Base-by-base conservation (phyloP, 2,329 filamentous ascomycete genomes). In the Emmonsiellopsis sp. region DNA sequence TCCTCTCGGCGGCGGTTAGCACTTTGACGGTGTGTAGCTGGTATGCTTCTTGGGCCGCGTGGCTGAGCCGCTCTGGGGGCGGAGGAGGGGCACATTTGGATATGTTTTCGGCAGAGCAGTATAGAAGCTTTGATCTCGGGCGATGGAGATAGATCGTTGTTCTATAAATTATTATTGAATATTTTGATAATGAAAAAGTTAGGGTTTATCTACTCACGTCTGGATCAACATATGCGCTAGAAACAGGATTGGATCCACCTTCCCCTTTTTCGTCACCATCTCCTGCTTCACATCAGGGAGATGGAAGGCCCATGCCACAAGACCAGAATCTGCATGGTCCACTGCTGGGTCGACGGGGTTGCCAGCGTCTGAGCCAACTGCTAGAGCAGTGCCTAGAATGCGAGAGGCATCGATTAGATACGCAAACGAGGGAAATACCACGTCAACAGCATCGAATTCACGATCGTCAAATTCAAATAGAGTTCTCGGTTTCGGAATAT, bases 161-260 rank as follows among this genome's bases (percentile, higher is more conserved):
- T 11, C 49, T 51, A 13, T 13, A 9, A 37, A 21, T 14, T n/a
- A 34, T 48, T n/a, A 48, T 32, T 45, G 8, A 9, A 10, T 31
- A 4, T 9, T 44, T 44, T 44, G 13, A 27, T 27, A 13, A 13
- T 31, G 7, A 2, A 33, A 33, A 27, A 14, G 10, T 10, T 4
- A n/a, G 42, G 21, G 8, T 27, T 14, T 31, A 51, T 43, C 2
- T 27, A 44, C 62, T 58, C 61, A 68, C 65, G 63, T 62, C 42
- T 78, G 70, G 42, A 77, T 77, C 60, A 93, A 85, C 77, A 92
- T 86, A 58, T 89, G 83, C 0, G 87, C 89, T 67, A 93, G 87
- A 69, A 94, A 94, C 66, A 94, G 83, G 77, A 94, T 85, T 68
- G 68, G 65, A 54, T 69, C 66, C 5, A 67, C 50, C 2, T 61